Evolutionary conservation across 371 early-diverging fungal genomes (phyloP), one percentile per base, ranked within the genome.

Genomic region (Actinomucor elegans): DNA sequence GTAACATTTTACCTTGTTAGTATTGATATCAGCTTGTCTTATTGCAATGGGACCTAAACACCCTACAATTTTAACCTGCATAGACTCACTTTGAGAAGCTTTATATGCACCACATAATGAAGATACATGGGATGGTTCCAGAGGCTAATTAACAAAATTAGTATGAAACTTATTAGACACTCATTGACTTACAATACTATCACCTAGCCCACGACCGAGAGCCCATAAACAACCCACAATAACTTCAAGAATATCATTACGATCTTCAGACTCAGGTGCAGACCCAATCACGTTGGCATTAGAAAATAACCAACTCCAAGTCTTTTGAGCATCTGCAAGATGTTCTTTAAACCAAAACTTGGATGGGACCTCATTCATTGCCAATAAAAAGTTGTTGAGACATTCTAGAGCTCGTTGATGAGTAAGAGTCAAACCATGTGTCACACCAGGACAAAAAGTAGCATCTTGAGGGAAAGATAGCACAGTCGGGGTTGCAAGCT

Each of bases 141-240:
- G 55, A 11, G 77, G 77, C 81, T 80, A 56, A n/a, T n/a, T 29
- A 41, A 34, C 3, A 33, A 32, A 43, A 23, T n/a, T n/a, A n/a
- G n/a, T n/a, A n/a, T n/a, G n/a, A 26, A 7, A 31, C 31, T 7
- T n/a, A n/a, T n/a, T n/a, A n/a, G n/a, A n/a, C n/a, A n/a, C n/a
- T n/a, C n/a, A n/a, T n/a, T n/a, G n/a, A 69, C 71, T 69, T 75
- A 79, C 80, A 44, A 86, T 84, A 29, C 78, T 43, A 18, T 80
- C 77, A 14, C 78, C 75, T 24, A 83, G 67, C 17, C 89, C 85
- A 55, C 89, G 85, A 2, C 87, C 86, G 34, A 90, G 61, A 4
- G 85, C 79, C 89, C 89, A 90, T 38, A 89, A 59, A 56, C 89
- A 88, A 4, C 87, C 84, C n/a, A 89, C 72, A 34, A 83, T 73